Evolutionary conservation across 1,139 yeast species (phyloP).

Genomic region (Nematodospora anomalae): DNA sequence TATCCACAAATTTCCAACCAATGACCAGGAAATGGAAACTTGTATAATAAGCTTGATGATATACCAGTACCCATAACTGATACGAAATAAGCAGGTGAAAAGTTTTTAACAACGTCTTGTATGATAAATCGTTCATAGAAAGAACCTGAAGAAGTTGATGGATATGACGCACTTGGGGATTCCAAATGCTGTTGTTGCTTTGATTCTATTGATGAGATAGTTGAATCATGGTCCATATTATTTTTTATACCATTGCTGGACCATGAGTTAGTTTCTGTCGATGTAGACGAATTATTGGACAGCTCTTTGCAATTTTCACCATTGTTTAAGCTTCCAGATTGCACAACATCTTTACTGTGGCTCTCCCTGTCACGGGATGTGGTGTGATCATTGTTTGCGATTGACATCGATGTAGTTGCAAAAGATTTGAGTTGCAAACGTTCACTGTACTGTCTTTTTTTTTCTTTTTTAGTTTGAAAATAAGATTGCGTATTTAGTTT

Average conservation of each 20-base stretch:
- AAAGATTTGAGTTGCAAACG: neutral
- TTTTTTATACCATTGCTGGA: slow-evolving; percentile 1
- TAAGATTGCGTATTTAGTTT: too few relatives aligned
- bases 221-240: slow-evolving; percentile 13
- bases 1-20: slow-evolving; percentile 63
- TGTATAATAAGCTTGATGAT: slow-evolving; percentile 55
- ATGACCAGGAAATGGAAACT: slow-evolving; percentile 61
- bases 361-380: neutral
- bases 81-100: slow-evolving; percentile 65
- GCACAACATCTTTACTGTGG: neutral
- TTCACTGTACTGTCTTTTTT: too few relatives aligned
- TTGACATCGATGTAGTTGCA: neutral
- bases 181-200: slow-evolving; percentile 2
- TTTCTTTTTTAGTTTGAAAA: too few relatives aligned
- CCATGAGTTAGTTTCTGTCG: neutral
- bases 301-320: too few relatives aligned
- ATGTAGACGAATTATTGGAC: neutral
- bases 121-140: slow-evolving; percentile 12
- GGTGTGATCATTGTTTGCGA: neutral
- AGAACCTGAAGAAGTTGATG: neutral
- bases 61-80: slow-evolving; percentile 87
- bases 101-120: slow-evolving; percentile 28
- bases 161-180: slow-evolving; percentile 1
- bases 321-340: neutral
- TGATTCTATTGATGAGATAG: slow-evolving; percentile 8